Evolutionary conservation across 2,329 filamentous ascomycete genomes (phyloP).

Genomic region (Cryphonectria parasitica): DNA sequence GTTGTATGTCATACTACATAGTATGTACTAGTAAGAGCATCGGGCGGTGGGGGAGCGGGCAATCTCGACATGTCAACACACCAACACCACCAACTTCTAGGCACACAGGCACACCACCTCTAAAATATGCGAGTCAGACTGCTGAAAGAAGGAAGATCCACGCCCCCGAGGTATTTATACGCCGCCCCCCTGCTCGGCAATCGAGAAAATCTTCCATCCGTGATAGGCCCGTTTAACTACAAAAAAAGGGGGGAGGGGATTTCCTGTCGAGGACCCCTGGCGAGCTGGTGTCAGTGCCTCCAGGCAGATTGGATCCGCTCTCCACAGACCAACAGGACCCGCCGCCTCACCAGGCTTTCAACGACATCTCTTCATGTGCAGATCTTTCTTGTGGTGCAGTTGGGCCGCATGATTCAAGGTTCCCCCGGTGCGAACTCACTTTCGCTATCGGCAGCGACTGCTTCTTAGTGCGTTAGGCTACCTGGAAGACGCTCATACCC

Average conservation of each 20-base stretch:
- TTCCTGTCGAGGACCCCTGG: conserved; percentile 26
- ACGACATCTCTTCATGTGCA: conserved; percentile 41
- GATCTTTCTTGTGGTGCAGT: conserved; percentile 28
- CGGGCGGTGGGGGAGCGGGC: background rate
- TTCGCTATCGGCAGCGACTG: conserved; percentile 33
- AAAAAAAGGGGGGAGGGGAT: conserved; percentile 17
- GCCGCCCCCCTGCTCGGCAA: conserved; percentile 18
- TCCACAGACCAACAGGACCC: conserved; percentile 26
- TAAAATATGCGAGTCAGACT: conserved; percentile 31
- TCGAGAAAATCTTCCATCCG: conserved; percentile 8
- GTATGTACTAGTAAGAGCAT: background rate
- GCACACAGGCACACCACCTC: conserved; percentile 23
- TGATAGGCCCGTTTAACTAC: conserved; percentile 23
- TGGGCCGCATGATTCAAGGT: conserved; percentile 48
- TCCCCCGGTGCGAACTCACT: conserved; percentile 36
- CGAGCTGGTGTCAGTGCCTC: background rate
- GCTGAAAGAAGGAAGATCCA: conserved; percentile 31
- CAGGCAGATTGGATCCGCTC: conserved; percentile 18
- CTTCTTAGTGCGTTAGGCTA: conserved; percentile 13
- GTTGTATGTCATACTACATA: background rate
- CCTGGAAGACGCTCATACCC: conserved; percentile 14
- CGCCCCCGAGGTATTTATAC: conserved; percentile 26
- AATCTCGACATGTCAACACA: conserved; percentile 10
- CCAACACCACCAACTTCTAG: background rate
- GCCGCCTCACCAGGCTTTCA: conserved; percentile 32